Evolutionary conservation across 2,329 filamentous ascomycete genomes (phyloP), one percentile per base, ranked within the genome.

Genomic region (Calonectria ilicicola): DNA sequence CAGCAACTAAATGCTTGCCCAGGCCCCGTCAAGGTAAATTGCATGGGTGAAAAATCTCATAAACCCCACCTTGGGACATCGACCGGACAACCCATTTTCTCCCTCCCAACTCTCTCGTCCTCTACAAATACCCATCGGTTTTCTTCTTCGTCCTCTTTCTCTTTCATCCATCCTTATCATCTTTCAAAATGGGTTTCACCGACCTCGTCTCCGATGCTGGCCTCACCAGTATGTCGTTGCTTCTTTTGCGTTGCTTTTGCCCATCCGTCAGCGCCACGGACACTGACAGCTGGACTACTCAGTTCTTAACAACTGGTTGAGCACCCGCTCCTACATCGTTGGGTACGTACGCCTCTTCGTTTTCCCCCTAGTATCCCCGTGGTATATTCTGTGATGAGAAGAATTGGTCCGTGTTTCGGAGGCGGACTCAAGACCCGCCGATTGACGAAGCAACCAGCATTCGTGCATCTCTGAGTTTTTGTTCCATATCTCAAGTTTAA

Each of bases 331-430:
- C 87, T 96, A 96, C 89, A 92, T 96, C 82, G 88, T 93, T 87
- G 94, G 94, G 94, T 96, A 93, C 84, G 94, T 91, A 64, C 62
- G 26, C 32, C 47, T 42, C 29, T 38, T 66, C 12, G 12, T 32
- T 38, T 67, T 32, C 29, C 29, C 47, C 29, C 42, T 35, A 3
- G 27, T 66, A 63, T 21, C 42, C 40, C 15, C 23, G 5, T 73
- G 19, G 62, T 65, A 66, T 72, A 67, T 69, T 79, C 70, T 72
- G 78, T 85, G 94, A 96, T 95, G 94, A 96, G 89, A 93, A 90
- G 89, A 89, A 92, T 96, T 96, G 93, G 94, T 96, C 94, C 94
- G 94, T 96, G 94, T 97, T 96, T 92, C 94, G 91, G 93, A 96
- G 84, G 93, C 92, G 92, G 93, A 91, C 90, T 95, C 94, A 96